Conservation (phyloP, 176 grass and related monocot species). For the Phoenix dactylifera region DNA sequence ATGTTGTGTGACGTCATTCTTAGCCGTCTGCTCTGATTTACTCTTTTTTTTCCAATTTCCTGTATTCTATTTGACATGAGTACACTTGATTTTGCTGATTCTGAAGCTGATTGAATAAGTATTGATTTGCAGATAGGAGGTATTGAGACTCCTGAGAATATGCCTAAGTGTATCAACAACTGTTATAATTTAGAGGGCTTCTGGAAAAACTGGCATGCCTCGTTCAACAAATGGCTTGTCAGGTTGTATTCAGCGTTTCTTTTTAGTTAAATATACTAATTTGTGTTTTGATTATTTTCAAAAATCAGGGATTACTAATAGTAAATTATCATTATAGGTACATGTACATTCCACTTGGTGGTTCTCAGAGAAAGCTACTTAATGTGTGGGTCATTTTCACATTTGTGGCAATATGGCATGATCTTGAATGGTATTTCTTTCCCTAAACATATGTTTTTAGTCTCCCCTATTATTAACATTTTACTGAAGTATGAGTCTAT, state of each 20-base stretch:
- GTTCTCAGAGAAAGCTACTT: slow-evolving; percentile 70
- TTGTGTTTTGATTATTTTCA: background rate
- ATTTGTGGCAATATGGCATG: slow-evolving; percentile 94
- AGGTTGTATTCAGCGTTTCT: slow-evolving; percentile 32
- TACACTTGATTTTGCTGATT: too few relatives aligned
- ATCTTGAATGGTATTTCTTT: slow-evolving; percentile 67
- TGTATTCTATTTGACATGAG: too few relatives aligned
- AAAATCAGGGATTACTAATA: too few relatives aligned
- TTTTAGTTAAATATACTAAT: slow-evolving; percentile 7
- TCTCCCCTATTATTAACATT: background rate
- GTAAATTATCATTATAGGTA: slow-evolving; percentile 39
- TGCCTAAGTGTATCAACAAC: slow-evolving; percentile 93
- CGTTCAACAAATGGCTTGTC: slow-evolving; percentile 97
- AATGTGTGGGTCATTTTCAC: slow-evolving; percentile 98
- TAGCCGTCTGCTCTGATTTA: too few relatives aligned
- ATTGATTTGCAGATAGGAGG: slow-evolving; percentile 51
- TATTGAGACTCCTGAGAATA: slow-evolving; percentile 84
- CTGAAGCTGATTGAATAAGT: too few relatives aligned
- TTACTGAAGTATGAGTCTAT: too few relatives aligned
- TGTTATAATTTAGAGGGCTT: slow-evolving; percentile 92
- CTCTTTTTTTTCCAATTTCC: too few relatives aligned
- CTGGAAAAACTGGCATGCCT: slow-evolving; percentile 99
- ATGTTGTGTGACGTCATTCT: too few relatives aligned
- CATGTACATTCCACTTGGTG: slow-evolving; percentile 94
- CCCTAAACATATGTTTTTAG: background rate